A percentile compares a stretch with the other conserved stretches of the same genome.
Conservation (phyloP, 495 filamentous ascomycete species). For the Penicillium arizonense region DNA sequence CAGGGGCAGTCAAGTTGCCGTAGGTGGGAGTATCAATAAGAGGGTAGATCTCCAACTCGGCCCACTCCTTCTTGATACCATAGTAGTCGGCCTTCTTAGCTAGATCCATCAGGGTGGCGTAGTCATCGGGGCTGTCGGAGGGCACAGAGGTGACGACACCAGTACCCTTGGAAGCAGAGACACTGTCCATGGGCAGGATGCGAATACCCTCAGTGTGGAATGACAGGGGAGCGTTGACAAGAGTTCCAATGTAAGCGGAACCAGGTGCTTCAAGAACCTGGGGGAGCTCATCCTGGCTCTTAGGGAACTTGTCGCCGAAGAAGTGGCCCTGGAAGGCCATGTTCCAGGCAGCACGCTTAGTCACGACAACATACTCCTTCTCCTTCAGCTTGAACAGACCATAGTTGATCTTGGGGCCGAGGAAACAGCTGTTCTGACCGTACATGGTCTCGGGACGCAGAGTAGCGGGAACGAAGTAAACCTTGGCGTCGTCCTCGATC, state of each 20-base stretch:
- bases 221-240: constrained; percentile 88
- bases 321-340: constrained; percentile 95
- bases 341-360: constrained; percentile 85
- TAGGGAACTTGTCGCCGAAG: constrained; percentile 69
- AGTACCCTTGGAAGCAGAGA: constrained; percentile 89
- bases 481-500: constrained; percentile 75
- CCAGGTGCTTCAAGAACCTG: constrained; percentile 66
- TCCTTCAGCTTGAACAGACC: constrained; percentile 82
- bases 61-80: constrained; percentile 96
- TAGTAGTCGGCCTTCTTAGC: constrained; percentile 98
- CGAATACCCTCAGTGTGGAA: constrained; percentile 78
- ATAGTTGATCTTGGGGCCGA: constrained; percentile 87
- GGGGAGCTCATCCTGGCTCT: constrained; percentile 50
- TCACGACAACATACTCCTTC: constrained; percentile 82
- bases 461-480: constrained; percentile 89
- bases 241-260: constrained; percentile 77
- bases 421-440: constrained; percentile 93
- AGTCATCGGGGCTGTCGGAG: constrained; percentile 94
- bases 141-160: constrained; percentile 95
- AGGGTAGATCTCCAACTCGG: constrained; percentile 77
- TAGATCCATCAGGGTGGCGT: constrained; percentile 81
- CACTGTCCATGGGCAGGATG: constrained; percentile 92
- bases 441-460: constrained; percentile 98
- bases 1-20: constrained; percentile 77
- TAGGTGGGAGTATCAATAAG: constrained; percentile 91